A percentile compares a stretch with the other conserved stretches of the same genome.
These are phyloP conservation scores for Arthrobotrys musiformis DNA, from an alignment of 2,329 filamentous ascomycete genomes.

Conservation along the genomic window DNA sequence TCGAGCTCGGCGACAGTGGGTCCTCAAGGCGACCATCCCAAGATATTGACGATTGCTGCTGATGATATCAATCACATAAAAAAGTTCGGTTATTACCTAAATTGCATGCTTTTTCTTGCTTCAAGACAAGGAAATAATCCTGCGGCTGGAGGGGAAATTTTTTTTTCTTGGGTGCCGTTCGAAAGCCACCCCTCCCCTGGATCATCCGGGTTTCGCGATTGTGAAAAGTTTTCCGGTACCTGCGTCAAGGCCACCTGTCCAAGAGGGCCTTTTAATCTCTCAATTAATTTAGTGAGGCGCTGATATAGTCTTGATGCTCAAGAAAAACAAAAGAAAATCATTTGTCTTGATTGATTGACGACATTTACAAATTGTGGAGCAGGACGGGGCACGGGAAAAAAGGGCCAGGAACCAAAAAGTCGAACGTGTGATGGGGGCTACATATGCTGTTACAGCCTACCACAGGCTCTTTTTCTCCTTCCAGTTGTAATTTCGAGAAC, in stretches of 20 bases:
- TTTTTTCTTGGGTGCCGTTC: constrained; percentile 17
- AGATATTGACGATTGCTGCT: no score
- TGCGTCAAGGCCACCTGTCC: constrained; percentile 41
- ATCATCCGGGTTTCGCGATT: constrained; percentile 24
- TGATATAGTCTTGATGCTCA: no score
- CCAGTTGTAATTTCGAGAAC: constrained; percentile 54
- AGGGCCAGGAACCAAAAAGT: neutral
- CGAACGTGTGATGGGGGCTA: neutral
- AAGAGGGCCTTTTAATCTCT: constrained; percentile 43
- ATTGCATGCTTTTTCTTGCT: no score
- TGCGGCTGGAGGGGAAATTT: constrained; percentile 40
- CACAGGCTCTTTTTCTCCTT: constrained; percentile 43
- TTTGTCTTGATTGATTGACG: constrained; percentile 35
- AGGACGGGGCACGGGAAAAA: constrained; percentile 36
- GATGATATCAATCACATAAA: constrained; percentile 39
- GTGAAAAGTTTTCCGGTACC: constrained; percentile 54
- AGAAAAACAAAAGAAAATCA: neutral
- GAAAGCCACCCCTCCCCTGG: no score
- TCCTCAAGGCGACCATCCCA: constrained; percentile 26
- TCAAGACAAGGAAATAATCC: neutral
- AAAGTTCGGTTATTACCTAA: constrained; percentile 44
- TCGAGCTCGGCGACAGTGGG: constrained; percentile 21
- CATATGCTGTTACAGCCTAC: neutral
- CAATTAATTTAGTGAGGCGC: constrained; percentile 46
- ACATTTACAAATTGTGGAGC: constrained; percentile 43